Evolutionary conservation across 2,329 filamentous ascomycete species (phyloP).

Genomic region (Coniella lustricola): DNA sequence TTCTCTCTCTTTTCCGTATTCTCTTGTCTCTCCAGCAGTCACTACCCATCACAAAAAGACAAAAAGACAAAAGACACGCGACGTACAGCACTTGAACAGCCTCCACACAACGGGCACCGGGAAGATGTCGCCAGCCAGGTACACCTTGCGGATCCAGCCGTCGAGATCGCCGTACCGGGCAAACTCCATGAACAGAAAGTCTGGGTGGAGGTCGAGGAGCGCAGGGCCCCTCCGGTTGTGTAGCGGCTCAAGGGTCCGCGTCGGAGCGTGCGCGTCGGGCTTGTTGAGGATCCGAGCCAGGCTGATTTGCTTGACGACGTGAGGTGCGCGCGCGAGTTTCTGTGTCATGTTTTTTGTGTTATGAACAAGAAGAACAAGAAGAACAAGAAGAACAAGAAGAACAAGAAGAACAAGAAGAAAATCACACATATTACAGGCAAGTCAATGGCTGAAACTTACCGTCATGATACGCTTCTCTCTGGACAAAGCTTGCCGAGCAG

Average conservation of each 20-base stretch:
- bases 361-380: not conserved
- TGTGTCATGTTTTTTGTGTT: not conserved
- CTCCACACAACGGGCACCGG: not conserved
- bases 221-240: not conserved
- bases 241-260: not conserved
- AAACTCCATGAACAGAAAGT: not conserved
- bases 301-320: not conserved
- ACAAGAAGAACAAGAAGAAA: no score
- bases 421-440: not conserved
- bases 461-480: not conserved
- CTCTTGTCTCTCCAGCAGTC: no score
- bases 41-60: not conserved
- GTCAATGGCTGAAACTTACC: not conserved
- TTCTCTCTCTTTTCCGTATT: no score
- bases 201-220: not conserved
- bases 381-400: not conserved
- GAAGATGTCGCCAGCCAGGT: not conserved
- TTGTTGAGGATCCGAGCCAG: not conserved
- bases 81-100: not conserved
- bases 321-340: not conserved
- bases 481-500: not conserved
- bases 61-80: not conserved
- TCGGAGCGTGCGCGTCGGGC: not conserved
- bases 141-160: not conserved
- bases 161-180: slow-evolving; percentile 2